Evolutionary conservation across 495 filamentous ascomycete genomes (phyloP), one percentile per base, ranked within the genome.

Genomic region (Parachaetomium inaequale): DNA sequence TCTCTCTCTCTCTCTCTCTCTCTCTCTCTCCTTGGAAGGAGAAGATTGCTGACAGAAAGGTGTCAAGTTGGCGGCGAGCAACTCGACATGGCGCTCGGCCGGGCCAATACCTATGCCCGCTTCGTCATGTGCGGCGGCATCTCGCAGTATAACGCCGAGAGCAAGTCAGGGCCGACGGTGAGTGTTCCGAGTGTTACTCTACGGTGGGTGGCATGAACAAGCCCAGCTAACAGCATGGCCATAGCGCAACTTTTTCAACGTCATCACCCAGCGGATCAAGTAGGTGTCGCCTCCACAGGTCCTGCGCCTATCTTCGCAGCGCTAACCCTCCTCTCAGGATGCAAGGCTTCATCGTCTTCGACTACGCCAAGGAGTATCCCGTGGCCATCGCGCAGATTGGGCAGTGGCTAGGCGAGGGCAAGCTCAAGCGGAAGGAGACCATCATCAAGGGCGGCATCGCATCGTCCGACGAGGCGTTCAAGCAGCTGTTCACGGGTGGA

Each of bases 271-370:
- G 65, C 63, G 79, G 26, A 68, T 72, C 65, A 68, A 53, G 63
- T 66, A 63, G 23, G 66, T 52, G 0, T 11, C n/a, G 7, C 4
- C 38, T 0, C 10, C 0, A 5, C 6, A 15, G 21, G 7, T 15
- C 0, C 5, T 32, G 0, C 15, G 10, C 19, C 15, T 10, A 7
- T 12, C 17, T 34, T 7, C 31, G 11, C 3, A 25, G 8, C 2
- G 14, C 42, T 63, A 25, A 46, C 29, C 17, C 10, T 23, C 1
- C 7, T 11, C 66, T 72, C 54, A 75, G 63, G 59, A 80, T 88
- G 65, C 76, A 82, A 61, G 87, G 88, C 0, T 87, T 91, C 73
- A 83, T 89, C 52, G 75, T 86, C 28, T 66, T 79, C 12, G 87
- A 90, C 71, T 81, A 74, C 63, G 55, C 63, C 11, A 47, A 69